Base-by-base conservation (phyloP, 2,329 filamentous ascomycete genomes). In the Didymella arachidicola region DNA sequence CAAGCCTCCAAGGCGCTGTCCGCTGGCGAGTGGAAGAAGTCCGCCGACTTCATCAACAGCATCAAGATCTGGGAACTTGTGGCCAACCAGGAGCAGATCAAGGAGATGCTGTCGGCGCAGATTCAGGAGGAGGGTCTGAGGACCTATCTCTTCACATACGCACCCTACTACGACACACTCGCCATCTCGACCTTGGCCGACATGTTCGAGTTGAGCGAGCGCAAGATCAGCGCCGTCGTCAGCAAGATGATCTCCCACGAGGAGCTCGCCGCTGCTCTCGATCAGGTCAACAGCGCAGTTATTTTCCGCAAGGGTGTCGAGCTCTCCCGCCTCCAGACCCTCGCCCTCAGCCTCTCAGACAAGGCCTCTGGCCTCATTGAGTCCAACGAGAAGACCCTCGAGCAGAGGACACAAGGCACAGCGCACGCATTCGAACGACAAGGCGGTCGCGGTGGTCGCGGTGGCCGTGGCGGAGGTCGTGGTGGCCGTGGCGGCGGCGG, bases 61-160 rank as follows among this genome's bases (percentile, higher is more conserved):
- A 99, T 99, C 83, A 99, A 97, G 87, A 99, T 99, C 78, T 99
- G 95, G 95, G 95, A 99, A 54, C 86, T 99, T 67, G 96, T 99
- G 87, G 91, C 93, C 58, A 89, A 95, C 79, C 86, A 91, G 25
- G 92, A 94, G 56, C 91, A 93, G 78, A 96, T 98, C 84, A 98
- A 98, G 88, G 80, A 86, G 53, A 97, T 99, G 95, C 91, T 99
- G 62, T 92, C 93, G 54, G 93, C 92, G 78, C 95, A 99, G 84
- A 97, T 98, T 75, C 96, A 99, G 79, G 95, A 99, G 79, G 95
- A 99, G 83, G 95, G 96, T 70, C 88, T 99, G 53, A 89, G 95
- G 71, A 99, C 95, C 53, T 99, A 98, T 79, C 92, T 99, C 70
- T 99, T 99, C 86, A 99, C 95, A 55, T 99, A 99, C 80, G 95